These are phyloP conservation scores for Colletotrichum tofieldiae DNA, from an alignment of 2,329 filamentous ascomycete species.

Conservation along the genomic window DNA sequence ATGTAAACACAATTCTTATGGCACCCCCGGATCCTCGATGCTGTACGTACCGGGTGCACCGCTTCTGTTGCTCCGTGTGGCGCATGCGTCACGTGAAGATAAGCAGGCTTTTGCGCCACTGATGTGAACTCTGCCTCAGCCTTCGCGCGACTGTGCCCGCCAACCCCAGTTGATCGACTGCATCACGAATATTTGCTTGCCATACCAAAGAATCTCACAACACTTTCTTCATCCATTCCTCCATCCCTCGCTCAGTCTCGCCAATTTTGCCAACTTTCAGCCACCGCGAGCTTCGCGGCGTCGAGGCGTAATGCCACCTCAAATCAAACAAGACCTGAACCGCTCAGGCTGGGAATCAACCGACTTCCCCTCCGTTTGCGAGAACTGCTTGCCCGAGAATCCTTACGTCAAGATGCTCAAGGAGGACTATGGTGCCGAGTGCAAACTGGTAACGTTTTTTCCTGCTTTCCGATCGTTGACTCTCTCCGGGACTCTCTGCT, in stretches of 20 bases:
- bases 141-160: not conserved
- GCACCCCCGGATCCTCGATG: too few relatives aligned
- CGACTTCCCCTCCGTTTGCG: constrained; percentile 90
- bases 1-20: not conserved
- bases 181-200: constrained; percentile 5
- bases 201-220: constrained; percentile 9
- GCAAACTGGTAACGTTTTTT: constrained; percentile 70
- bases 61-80: not conserved
- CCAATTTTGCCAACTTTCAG: not conserved
- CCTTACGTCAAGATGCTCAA: constrained; percentile 99
- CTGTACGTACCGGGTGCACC: not conserved
- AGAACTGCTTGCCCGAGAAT: constrained; percentile 95
- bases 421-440: constrained; percentile 92
- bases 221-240: not conserved
- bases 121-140: not conserved
- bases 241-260: not conserved
- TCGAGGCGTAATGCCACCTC: constrained; percentile 78
- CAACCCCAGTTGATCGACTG: not conserved
- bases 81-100: constrained; percentile 1
- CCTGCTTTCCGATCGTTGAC: not conserved
- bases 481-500: constrained; percentile 42
- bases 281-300: constrained; percentile 43
- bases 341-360: constrained; percentile 96
- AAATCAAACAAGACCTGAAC: constrained; percentile 97
- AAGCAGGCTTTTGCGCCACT: not conserved